A percentile compares a stretch with the other conserved stretches of the same genome.
Conservation (phyloP, 768 basidiomycete species). For the Boletus subparvulus region DNA sequence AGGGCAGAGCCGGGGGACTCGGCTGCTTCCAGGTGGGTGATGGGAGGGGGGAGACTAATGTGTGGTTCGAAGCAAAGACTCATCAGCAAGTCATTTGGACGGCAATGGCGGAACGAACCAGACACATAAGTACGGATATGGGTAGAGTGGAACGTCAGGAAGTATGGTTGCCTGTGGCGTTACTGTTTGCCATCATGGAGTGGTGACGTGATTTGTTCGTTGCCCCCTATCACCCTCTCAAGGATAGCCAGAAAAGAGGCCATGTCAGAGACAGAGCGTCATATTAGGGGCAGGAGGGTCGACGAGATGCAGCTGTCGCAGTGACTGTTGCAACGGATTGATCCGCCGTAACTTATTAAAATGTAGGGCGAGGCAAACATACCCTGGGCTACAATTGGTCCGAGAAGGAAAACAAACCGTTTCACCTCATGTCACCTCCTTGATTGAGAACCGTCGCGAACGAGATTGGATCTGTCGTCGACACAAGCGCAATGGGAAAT, state of each 20-base stretch:
- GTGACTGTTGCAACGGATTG: constrained; percentile 48
- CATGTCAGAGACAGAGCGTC: constrained; percentile 61
- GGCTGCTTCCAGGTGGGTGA: constrained; percentile 62
- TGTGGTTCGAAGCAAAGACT: constrained; percentile 26
- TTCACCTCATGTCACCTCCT: background rate
- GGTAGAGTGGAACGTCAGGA: constrained; percentile 40
- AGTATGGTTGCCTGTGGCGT: constrained; percentile 54
- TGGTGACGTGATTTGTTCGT: constrained; percentile 67
- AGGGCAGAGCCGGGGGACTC: constrained; percentile 54
- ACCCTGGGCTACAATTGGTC: no score
- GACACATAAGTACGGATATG: constrained; percentile 75
- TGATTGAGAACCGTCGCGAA: no score
- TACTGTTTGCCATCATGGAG: constrained; percentile 43
- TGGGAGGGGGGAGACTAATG: constrained; percentile 80
- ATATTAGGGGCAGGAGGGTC: constrained; percentile 63
- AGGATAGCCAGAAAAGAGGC: constrained; percentile 71
- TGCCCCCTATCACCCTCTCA: constrained; percentile 64
- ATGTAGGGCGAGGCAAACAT: no score
- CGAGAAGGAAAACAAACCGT: background rate
- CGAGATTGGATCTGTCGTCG: no score
- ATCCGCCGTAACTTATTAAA: no score
- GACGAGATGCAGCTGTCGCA: constrained; percentile 51
- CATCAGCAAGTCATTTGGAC: constrained; percentile 1
- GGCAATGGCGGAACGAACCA: constrained; percentile 25
- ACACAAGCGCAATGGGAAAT: no score